Percentiles rank a stretch among this genome's conserved stretches.
Evolutionary conservation across 306 rosid genomes (phyloP).

Genomic region (Clitoria ternatea): DNA sequence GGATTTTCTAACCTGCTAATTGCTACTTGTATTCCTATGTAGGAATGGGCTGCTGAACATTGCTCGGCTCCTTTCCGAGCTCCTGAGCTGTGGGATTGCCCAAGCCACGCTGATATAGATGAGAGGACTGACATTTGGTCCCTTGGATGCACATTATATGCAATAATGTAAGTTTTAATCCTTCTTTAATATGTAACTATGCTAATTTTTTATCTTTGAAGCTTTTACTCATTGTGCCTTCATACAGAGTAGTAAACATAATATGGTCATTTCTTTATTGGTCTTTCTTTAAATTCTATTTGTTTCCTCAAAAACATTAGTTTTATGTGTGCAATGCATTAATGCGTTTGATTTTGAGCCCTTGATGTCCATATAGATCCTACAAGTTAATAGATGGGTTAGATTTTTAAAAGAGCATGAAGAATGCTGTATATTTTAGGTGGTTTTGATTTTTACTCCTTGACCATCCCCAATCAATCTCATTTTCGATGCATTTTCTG

Average conservation of each 20-base stretch:
- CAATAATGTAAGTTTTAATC: constrained; percentile 72
- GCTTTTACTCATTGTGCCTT: background rate
- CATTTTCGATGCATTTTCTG: background rate
- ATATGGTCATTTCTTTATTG: background rate
- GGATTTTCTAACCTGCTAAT: constrained; percentile 18
- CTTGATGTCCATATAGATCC: constrained; percentile 3
- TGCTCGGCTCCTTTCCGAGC: constrained; percentile 97
- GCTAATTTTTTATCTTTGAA: constrained; percentile 3
- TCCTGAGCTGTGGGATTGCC: constrained; percentile 99
- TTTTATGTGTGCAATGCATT: background rate
- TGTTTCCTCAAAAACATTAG: background rate
- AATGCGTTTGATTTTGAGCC: constrained; percentile 10
- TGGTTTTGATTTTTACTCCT: background rate
- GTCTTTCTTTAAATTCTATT: background rate
- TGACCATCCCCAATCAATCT: background rate
- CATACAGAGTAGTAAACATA: background rate
- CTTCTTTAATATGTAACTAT: background rate
- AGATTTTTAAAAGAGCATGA: background rate
- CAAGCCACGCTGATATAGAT: constrained; percentile 76
- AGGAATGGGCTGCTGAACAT: constrained; percentile 99
- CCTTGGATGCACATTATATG: constrained; percentile 95
- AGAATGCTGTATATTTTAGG: background rate
- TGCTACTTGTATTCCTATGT: constrained; percentile 30
- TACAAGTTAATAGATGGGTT: background rate
- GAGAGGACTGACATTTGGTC: constrained; percentile 99